phyloP scores from a whole-genome alignment of 192 early-diverging fungal species.

The Coemansia sp. region DNA sequence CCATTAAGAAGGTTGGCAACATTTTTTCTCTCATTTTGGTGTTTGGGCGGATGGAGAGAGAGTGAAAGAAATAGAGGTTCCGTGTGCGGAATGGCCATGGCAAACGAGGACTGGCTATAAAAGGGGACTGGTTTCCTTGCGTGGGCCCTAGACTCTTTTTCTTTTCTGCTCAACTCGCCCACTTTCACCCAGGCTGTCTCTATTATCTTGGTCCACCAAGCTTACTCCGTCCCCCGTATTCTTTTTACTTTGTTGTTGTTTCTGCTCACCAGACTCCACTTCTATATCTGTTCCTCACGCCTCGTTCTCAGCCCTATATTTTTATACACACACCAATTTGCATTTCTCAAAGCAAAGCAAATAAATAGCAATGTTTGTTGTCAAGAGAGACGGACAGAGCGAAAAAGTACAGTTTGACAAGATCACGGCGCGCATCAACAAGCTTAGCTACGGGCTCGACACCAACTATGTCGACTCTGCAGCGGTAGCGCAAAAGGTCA shows the following conservation, averaged over 20 bases:
- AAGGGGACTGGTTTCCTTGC: too few relatives aligned
- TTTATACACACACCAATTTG: too few relatives aligned
- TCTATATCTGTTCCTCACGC: not conserved
- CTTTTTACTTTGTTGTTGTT: not conserved
- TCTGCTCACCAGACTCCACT: not conserved
- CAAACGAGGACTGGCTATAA: too few relatives aligned
- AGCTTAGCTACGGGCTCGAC: slow-evolving; percentile 93
- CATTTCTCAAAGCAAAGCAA: too few relatives aligned
- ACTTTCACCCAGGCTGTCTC: not conserved
- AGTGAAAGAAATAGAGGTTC: too few relatives aligned
- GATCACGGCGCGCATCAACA: slow-evolving; percentile 85
- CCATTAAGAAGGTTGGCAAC: too few relatives aligned
- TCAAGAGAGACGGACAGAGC: slow-evolving; percentile 70
- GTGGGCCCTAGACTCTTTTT: too few relatives aligned
- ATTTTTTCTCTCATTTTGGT: too few relatives aligned
- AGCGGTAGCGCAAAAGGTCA: slow-evolving; percentile 89
- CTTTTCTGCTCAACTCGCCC: not conserved
- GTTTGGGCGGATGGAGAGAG: too few relatives aligned
- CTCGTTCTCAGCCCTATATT: too few relatives aligned
- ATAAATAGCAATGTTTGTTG: slow-evolving; percentile 43
- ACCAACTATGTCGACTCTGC: slow-evolving; percentile 87
- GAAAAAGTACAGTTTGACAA: slow-evolving; percentile 98
- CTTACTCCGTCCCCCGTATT: too few relatives aligned
- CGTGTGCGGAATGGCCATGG: too few relatives aligned
- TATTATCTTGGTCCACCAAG: not conserved